phyloP scores from a whole-genome alignment of 2,329 filamentous ascomycete species.

The Cryphonectria japonica region DNA sequence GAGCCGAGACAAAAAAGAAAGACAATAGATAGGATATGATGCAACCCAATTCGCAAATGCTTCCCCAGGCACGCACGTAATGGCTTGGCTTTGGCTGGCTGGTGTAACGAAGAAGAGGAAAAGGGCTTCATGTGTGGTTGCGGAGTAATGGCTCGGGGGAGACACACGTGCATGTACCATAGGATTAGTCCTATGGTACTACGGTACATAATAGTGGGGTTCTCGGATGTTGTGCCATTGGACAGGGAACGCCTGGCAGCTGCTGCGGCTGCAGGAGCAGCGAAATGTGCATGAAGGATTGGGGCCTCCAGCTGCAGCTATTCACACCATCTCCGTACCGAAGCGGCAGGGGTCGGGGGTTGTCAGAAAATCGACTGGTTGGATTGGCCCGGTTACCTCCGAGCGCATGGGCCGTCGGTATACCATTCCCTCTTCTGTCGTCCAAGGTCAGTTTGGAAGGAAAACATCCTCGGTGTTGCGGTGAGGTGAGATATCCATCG shows the following conservation, averaged over 20 bases:
- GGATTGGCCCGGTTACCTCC: background rate
- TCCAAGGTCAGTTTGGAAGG: background rate
- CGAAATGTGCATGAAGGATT: conserved; percentile 8
- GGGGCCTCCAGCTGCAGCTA: conserved; percentile 16
- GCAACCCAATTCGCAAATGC: background rate
- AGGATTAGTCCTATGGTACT: background rate
- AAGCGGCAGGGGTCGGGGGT: background rate
- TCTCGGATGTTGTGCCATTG: background rate
- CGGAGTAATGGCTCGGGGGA: background rate
- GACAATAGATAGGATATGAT: background rate
- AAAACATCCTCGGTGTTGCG: background rate
- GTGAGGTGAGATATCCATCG: conserved; percentile 6
- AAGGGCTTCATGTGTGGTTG: background rate
- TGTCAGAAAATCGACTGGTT: conserved; percentile 11
- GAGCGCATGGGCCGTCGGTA: background rate
- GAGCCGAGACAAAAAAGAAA: background rate
- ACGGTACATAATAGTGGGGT: background rate
- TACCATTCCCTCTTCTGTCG: background rate
- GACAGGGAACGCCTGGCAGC: conserved; percentile 18
- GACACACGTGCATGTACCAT: conserved; percentile 9
- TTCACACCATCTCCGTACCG: conserved; percentile 12
- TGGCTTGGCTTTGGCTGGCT: background rate
- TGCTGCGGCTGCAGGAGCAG: conserved; percentile 16
- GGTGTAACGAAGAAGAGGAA: background rate
- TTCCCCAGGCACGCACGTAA: background rate